A percentile compares a stretch with the other conserved stretches of the same genome.
Conservation (phyloP, 345 rosid species). For the Cochlearia excelsa region DNA sequence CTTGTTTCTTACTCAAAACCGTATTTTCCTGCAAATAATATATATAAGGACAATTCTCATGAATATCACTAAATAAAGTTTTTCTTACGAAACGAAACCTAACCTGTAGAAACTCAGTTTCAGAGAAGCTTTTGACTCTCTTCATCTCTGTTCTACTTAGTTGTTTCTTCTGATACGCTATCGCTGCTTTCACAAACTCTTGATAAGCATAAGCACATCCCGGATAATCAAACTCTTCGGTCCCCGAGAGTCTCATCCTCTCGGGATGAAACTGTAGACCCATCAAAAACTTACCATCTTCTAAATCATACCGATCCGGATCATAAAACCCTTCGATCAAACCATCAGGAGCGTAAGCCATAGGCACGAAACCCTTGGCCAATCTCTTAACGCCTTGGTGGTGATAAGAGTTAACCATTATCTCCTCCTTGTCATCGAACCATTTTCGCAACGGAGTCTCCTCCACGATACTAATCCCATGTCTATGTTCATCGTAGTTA, state of each 20-base stretch:
- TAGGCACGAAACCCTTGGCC: constrained; percentile 51
- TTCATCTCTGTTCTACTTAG: constrained; percentile 37
- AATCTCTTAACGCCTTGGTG: constrained; percentile 64
- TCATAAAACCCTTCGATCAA: constrained; percentile 76
- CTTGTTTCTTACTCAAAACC: constrained; percentile 52
- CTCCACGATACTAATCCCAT: constrained; percentile 42
- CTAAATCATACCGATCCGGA: constrained; percentile 52
- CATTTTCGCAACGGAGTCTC: constrained; percentile 52
- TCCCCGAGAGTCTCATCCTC: constrained; percentile 48
- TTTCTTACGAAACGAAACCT: neutral
- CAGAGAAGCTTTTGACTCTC: constrained; percentile 48
- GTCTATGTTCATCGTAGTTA: constrained; percentile 58
- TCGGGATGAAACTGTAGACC: constrained; percentile 73
- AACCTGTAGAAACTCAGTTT: constrained; percentile 51
- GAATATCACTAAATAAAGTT: neutral
- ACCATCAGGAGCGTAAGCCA: constrained; percentile 68
- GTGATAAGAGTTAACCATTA: constrained; percentile 65
- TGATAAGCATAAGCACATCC: constrained; percentile 54
- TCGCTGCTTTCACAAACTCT: constrained; percentile 59
- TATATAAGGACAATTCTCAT: neutral
- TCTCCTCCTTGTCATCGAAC: constrained; percentile 56
- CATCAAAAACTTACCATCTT: constrained; percentile 57
- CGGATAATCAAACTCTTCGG: constrained; percentile 56
- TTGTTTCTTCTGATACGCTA: constrained; percentile 41
- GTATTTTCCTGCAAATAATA: constrained; percentile 39